Evolutionary conservation across 257 asterid genomes (phyloP).

Genomic region (Scutellaria galericulata): DNA sequence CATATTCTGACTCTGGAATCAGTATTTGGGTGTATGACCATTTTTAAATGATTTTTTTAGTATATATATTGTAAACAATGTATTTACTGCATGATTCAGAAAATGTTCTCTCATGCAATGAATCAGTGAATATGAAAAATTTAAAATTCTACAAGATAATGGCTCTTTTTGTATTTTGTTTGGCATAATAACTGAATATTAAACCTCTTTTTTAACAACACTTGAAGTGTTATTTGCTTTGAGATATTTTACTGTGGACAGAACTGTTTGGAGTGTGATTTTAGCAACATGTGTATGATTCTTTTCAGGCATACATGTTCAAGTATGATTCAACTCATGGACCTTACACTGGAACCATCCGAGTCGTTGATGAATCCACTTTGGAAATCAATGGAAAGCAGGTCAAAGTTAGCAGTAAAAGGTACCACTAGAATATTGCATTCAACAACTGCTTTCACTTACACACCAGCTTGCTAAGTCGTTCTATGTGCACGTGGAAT

Average conservation of each 20-base stretch:
- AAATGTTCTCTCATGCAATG: not conserved
- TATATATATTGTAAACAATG: not conserved
- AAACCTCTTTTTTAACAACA: not conserved
- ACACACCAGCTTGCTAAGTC: slow-evolving; percentile 11
- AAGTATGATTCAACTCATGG: slow-evolving; percentile 99
- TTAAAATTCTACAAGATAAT: not conserved
- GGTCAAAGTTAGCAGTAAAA: slow-evolving; percentile 71
- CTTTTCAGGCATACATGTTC: slow-evolving; percentile 91
- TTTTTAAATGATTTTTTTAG: slow-evolving; percentile 7
- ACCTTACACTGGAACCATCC: slow-evolving; percentile 71
- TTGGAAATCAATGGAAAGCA: slow-evolving; percentile 94
- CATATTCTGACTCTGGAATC: not conserved
- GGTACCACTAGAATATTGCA: slow-evolving; percentile 49
- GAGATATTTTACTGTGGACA: slow-evolving; percentile 14
- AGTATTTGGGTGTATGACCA: not conserved
- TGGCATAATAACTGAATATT: not conserved
- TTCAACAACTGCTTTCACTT: not conserved
- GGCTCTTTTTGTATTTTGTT: not conserved
- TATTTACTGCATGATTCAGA: not conserved
- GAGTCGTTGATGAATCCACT: slow-evolving; percentile 77
- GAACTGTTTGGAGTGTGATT: slow-evolving; percentile 6
- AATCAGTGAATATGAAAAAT: not conserved
- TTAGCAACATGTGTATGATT: slow-evolving; percentile 26
- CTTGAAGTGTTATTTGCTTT: not conserved
- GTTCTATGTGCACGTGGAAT: not conserved